Base-by-base conservation (phyloP, 73 alveolate species). In the Paramecium biaurelia region DNA sequence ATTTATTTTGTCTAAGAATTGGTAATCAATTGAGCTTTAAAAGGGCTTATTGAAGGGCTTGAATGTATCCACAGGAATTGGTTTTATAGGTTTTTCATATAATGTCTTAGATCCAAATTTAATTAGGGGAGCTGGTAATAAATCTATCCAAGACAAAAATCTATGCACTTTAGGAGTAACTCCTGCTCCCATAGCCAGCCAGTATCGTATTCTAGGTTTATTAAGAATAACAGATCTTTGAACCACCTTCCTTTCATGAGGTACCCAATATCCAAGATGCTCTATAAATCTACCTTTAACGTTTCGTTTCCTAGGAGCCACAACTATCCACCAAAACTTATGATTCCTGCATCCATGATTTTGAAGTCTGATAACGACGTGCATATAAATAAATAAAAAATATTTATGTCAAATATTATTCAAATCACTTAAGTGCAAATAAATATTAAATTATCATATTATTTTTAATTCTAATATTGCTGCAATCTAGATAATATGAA, bases 101-200 rank as follows among this genome's bases (percentile, higher is more conserved):
- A 70, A 57, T 1, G 94, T 47, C 30, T 88, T 74, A 9, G 53
- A 24, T 8, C 98, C 98, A 59, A 45, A 93, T 38, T 38, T 38
- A 10, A 38, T 90, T 2, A 94, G 93, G 9, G 59, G 47, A 42
- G 86, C 56, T 5, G 98, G 98, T n/a, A 89, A 76, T 23, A 93
- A 72, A 57, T 82, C 94, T 68, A 85, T 57, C 85, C 93, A 74
- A 14, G 86, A 92, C 56, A 93, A 45, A 34, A 95, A 53, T 67
- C 88, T 85, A 41, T 93, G 93, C 2, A 88, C 94, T 76, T 93
- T 58, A 11, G 57, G 34, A 9, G 96, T 92, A 0, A 93, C 94
- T n/a, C 43, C 18, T 9, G 96, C 98, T n/a, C 98, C 98, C 67
- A 84, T 89, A 7, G 95, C 98, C 8, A 95, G 76, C 98, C 98